These are phyloP conservation scores for Sphenostylis stenocarpa DNA, from an alignment of 306 rosid species.

Conservation along the genomic window DNA sequence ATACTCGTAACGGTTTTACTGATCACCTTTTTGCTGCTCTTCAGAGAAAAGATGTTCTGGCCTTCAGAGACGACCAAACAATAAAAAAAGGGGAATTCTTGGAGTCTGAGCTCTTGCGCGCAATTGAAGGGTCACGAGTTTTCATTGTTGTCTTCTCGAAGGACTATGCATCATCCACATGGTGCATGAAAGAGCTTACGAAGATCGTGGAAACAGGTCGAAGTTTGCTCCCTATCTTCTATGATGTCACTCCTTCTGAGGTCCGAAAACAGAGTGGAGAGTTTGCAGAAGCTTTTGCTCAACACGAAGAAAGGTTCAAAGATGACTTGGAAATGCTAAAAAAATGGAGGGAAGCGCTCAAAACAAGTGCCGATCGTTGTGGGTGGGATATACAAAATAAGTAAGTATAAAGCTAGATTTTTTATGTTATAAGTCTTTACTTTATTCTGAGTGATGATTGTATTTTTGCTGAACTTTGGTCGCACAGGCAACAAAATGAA, in stretches of 20 bases:
- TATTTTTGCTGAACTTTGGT: neutral
- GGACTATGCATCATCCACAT: conserved; percentile 26
- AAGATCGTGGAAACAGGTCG: neutral
- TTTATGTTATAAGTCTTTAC: neutral
- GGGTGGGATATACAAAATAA: conserved; percentile 14
- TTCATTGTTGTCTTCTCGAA: conserved; percentile 11
- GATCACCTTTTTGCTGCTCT: neutral
- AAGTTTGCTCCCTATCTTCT: conserved; percentile 20
- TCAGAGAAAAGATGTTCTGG: neutral
- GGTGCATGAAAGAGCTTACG: conserved; percentile 34
- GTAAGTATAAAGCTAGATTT: neutral
- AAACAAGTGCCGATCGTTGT: neutral
- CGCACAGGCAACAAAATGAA: neutral
- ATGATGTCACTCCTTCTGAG: conserved; percentile 22
- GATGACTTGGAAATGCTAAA: too few relatives aligned
- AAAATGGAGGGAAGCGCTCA: neutral
- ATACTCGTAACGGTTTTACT: neutral
- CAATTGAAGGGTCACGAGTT: conserved; percentile 5
- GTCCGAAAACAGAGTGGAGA: neutral
- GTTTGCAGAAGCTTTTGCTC: neutral
- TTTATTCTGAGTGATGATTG: neutral
- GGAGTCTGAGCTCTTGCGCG: neutral
- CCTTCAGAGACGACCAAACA: neutral
- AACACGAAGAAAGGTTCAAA: too few relatives aligned
- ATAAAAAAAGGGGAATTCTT: neutral